These are phyloP conservation scores for Sisymbrium irio DNA, from an alignment of 345 rosid species.

Conservation along the genomic window DNA sequence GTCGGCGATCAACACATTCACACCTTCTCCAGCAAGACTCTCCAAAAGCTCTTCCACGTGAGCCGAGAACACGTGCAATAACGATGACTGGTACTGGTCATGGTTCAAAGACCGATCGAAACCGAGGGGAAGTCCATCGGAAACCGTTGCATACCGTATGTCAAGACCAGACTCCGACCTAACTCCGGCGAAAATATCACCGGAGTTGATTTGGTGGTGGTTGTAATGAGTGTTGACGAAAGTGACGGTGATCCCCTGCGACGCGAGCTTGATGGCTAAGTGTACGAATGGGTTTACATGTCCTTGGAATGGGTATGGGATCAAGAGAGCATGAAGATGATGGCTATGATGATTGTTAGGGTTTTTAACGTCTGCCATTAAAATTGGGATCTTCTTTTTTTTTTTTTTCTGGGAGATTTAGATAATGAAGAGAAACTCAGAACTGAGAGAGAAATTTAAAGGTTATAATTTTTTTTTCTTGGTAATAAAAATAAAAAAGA, in stretches of 20 bases:
- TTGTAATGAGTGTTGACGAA: constrained; percentile 61
- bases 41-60: constrained; percentile 60
- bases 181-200: constrained; percentile 49
- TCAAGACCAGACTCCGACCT: constrained; percentile 56
- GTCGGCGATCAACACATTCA: constrained; percentile 60
- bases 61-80: constrained; percentile 56
- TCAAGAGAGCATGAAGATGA: constrained; percentile 52
- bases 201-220: constrained; percentile 51
- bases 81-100: constrained; percentile 56
- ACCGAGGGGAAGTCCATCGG: constrained; percentile 66
- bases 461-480: constrained; percentile 11
- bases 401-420: neutral
- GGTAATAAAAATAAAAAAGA: neutral
- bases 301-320: constrained; percentile 79
- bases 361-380: constrained; percentile 27
- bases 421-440: neutral
- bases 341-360: constrained; percentile 35
- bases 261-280: constrained; percentile 73
- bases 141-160: constrained; percentile 65
- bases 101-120: constrained; percentile 74
- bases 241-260: constrained; percentile 70
- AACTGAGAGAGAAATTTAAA: constrained; percentile 29
- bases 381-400: neutral
- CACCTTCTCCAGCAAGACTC: constrained; percentile 36
- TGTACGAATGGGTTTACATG: constrained; percentile 65